Evolutionary conservation across 2,329 filamentous ascomycete species (phyloP), one percentile per base, ranked within the genome.

Genomic region (Aspergillus sclerotialis): DNA sequence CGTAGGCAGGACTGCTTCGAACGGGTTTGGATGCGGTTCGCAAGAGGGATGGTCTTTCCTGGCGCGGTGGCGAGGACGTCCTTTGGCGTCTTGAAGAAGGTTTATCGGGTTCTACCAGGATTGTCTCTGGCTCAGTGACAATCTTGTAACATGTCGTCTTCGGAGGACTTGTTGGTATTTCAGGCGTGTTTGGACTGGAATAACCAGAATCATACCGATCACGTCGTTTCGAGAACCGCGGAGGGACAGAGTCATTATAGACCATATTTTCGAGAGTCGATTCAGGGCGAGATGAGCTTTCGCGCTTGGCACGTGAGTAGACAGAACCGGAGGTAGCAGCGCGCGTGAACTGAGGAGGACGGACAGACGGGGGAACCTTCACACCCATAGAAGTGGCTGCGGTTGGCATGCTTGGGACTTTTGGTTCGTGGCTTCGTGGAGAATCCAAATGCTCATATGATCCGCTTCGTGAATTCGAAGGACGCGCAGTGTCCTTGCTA

Each of bases 161-260:
- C n/a, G 59, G 49, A 2, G 57, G 57, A 36, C 49, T 51, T 4
- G 45, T 39, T 13, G 49, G 44, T 45, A 62, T 58, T 25, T 68
- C 64, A 2, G 64, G 63, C 1, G 63, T 67, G 14, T 55, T 56
- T 7, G 66, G 63, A 43, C 62, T 68, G 5, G 63, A 67, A 37
- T 68, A 67, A 3, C 63, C 64, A 3, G 65, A 68, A 36, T 69
- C 66, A 18, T 61, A 53, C 27, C 53, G 53, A 19, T 65, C 49
- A 34, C 60, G 58, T 27, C 59, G 37, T 30, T 61, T 65, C 8
- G 63, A 59, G 2, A 57, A 47, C 26, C 61, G 58, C 9, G 53
- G 27, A 5, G 55, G 49, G 5, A 44, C 32, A 3, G 49, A 34
- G n/a, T 52, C 45, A 14, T 49, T 49, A n/a, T n/a, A n/a, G 19